Base-by-base conservation (phyloP, 75 land plant species). In the Larix kaempferi region DNA sequence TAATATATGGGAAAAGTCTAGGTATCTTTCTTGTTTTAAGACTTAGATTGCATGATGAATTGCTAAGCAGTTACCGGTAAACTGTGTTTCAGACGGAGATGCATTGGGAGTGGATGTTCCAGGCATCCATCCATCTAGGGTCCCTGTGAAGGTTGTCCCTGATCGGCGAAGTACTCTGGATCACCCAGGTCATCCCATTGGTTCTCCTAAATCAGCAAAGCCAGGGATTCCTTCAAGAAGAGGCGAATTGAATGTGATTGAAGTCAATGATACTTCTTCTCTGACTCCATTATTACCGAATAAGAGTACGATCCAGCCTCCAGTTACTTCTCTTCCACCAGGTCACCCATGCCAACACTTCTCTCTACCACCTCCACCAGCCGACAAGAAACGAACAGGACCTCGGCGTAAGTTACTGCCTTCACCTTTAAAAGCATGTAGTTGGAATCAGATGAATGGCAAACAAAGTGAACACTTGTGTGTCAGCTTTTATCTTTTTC, bases 361-460 rank as follows among this genome's bases (percentile, higher is more conserved):
- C 60, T 74, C 82, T 26, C 61, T 91, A 22, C 96, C 96, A n/a
- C 92, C 94, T 23, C 96, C 96, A 27, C 95, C 94, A 15, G 85
- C 92, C 52, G 98, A 93, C 84, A 89, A 82, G 82, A 95, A 93
- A 78, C 80, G 96, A 56, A 93, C 91, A 72, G 98, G 98, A 58
- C 96, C 96, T 55, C 92, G 93, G 21, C 93, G 93, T 91, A 83
- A 87, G 93, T 86, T 23, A n/a, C 54, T 8, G 35, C 52, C 23
- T n/a, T 41, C n/a, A 69, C 49, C 41, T 17, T 69, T 69, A 69
- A 37, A 35, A 66, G 10, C 71, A 66, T 66, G 41, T 66, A 66
- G 7, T 6, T 14, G 41, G 71, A 66, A 35, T 33, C 54, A 66
- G 17, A 66, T 66, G 35, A 29, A 35, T 66, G 54, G 5, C 71